These are phyloP conservation scores for Boechera retrofracta DNA, from an alignment of 345 rosid species.

Conservation along the genomic window DNA sequence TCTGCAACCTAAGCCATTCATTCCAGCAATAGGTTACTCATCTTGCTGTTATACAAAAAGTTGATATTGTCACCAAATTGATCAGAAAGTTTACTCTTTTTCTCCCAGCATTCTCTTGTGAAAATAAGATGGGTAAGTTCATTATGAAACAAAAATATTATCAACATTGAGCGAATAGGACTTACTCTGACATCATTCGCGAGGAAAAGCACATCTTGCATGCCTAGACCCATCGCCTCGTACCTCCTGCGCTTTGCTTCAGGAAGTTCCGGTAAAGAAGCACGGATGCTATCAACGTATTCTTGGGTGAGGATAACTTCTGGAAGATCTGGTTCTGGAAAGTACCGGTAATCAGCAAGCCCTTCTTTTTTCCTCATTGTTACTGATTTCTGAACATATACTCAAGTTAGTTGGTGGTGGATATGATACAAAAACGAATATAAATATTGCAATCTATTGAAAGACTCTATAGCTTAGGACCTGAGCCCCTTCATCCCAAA, in stretches of 20 bases:
- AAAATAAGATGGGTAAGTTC: not conserved
- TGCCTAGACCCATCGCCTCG: constrained; percentile 83
- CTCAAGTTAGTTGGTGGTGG: constrained; percentile 29
- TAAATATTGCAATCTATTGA: not conserved
- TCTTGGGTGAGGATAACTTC: constrained; percentile 75
- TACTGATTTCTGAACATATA: constrained; percentile 71
- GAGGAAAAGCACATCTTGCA: constrained; percentile 97
- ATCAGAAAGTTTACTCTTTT: not conserved
- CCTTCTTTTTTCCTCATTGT: constrained; percentile 98
- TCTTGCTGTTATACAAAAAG: not conserved
- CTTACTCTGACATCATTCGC: constrained; percentile 81
- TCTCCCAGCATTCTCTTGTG: constrained; percentile 11
- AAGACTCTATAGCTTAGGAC: constrained; percentile 42
- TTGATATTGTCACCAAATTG: constrained; percentile 7
- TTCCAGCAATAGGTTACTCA: constrained; percentile 26
- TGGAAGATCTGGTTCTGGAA: constrained; percentile 98
- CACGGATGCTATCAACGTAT: constrained; percentile 59
- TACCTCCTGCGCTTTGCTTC: constrained; percentile 85
- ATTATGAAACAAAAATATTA: not conserved
- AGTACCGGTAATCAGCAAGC: constrained; percentile 90
- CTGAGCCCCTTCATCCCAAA: constrained; percentile 97
- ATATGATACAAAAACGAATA: not conserved
- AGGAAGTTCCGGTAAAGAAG: constrained; percentile 88
- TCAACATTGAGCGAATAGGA: constrained; percentile 8
- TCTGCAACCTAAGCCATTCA: constrained; percentile 67